Conservation (phyloP, 169 alveolate species). For the Babesia ovis region DNA sequence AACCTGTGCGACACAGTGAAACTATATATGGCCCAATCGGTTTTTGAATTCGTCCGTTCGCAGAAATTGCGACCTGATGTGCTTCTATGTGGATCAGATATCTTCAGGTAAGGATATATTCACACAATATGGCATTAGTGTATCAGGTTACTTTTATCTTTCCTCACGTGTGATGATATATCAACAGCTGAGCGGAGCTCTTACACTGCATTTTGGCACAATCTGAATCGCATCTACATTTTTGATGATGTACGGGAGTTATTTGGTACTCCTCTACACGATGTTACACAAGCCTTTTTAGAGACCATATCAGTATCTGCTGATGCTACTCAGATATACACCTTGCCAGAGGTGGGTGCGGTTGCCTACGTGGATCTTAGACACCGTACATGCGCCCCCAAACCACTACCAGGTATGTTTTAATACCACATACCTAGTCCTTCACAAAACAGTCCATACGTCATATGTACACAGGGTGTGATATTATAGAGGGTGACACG, state of each 20-base stretch:
- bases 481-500: background rate
- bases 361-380: background rate
- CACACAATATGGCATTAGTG: background rate
- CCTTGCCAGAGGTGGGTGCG: constrained; percentile 23
- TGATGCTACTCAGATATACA: constrained; percentile 6
- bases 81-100: constrained; percentile 4
- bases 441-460: too few species aligned
- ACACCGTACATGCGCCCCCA: background rate
- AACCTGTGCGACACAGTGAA: constrained; percentile 9
- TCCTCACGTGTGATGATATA: constrained; percentile 19
- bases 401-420: constrained; percentile 20
- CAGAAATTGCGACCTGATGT: background rate
- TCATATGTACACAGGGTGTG: constrained; percentile 11
- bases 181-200: constrained; percentile 20
- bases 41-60: constrained; percentile 17
- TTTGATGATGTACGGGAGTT: constrained; percentile 16
- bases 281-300: background rate
- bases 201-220: background rate
- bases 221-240: constrained; percentile 5
- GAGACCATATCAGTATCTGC: background rate
- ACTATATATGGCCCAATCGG: constrained; percentile 12
- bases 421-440: too few species aligned
- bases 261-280: background rate
- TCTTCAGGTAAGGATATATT: background rate
- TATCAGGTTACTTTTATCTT: constrained; percentile 17